Base-by-base conservation (phyloP, 306 rosid species). In the Sechiopsis laciniata region DNA sequence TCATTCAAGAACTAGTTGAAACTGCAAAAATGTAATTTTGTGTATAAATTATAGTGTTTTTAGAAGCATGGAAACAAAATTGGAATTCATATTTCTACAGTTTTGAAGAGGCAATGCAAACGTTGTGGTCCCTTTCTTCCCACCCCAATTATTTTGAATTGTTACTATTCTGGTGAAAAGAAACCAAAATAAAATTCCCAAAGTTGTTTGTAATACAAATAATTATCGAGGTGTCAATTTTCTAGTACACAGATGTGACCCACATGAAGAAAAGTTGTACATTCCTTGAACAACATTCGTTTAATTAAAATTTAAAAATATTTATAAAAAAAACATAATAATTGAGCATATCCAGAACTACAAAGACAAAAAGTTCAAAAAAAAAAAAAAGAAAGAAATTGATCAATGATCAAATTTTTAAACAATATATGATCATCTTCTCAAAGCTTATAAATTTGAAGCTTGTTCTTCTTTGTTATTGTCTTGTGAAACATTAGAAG, bases 341-440 rank as follows among this genome's bases (percentile, higher is more conserved):
- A 50, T 46, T 50, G 57, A 69, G 14, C 72, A 24, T 67, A 67
- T 67, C 72, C 29, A 67, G 19, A 50, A 50, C 17, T 64, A 48
- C 32, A 13, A 20, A 55, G 7, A 21, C 73, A 68, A 48, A 22
- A 3, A 20, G 6, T 45, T 24, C 13, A 9, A 21, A 46, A 19
- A 10, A 65, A 42, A 1, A 12, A 12, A 10, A 42, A 8, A 12
- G 10, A 17, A 66, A 21, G 20, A 68, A 68, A 6, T 12, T 13
- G 29, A 26, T 26, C 29, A 26, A 1, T 1, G 72, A 67, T 66
- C 55, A 46, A 65, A 40, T 20, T 45, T 46, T 11, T 5, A 2
- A 46, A 46, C 55, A 66, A 26, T 26, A 16, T 5, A 66, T 67
- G 57, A 68, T 50, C 58, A 22, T 69, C 13, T 69, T 50, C 45